Base-by-base conservation (phyloP, 202 grass and related monocot genomes). In the Tripidium arundinaceum region DNA sequence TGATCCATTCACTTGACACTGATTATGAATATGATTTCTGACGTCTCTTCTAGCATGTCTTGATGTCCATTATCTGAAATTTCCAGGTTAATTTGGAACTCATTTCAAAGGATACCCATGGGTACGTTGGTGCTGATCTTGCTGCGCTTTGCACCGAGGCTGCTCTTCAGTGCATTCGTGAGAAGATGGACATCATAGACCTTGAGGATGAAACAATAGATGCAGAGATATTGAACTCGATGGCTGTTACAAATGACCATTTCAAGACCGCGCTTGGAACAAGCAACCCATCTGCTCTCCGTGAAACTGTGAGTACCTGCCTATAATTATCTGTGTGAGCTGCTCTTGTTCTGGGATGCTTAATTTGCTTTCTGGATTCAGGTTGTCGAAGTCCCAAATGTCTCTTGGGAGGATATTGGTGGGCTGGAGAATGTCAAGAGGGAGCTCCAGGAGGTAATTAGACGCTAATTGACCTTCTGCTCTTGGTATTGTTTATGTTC, bases 141-240 rank as follows among this genome's bases (percentile, higher is more conserved):
- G 94, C 94, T 78, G 91, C 94, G 11, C 87, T 97, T 26, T 97
- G 94, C 81, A 97, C 94, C n/a, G 94, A 97, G 82, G 89, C 94
- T 70, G 94, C 94, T 33, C 87, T 97, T 61, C 94, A 97, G 39
- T 97, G 94, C 67, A 97, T 97, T 41, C 87, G 94, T 80, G 94
- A 97, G 80, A 97, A 97, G 71, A 97, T 97, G 94, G 94, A 97
- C 50, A 94, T 97, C 21, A 97, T 97, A 24, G 94, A 97, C 81
- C 89, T 97, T 25, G 91, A 97, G 80, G 94, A 97, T n/a, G 94
- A 97, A 65, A 86, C 85, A 13, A 97, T 97, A 39, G 91, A 97
- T 87, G 91, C 94, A 57, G 94, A 97, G 75, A 94, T 97, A 78
- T 70, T 97, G 6, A 97, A 97, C 66, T 97, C 94, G 1, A 97